Evolutionary conservation across 23 red algal species (phyloP).

Genomic region (Agarophyton chilense): DNA sequence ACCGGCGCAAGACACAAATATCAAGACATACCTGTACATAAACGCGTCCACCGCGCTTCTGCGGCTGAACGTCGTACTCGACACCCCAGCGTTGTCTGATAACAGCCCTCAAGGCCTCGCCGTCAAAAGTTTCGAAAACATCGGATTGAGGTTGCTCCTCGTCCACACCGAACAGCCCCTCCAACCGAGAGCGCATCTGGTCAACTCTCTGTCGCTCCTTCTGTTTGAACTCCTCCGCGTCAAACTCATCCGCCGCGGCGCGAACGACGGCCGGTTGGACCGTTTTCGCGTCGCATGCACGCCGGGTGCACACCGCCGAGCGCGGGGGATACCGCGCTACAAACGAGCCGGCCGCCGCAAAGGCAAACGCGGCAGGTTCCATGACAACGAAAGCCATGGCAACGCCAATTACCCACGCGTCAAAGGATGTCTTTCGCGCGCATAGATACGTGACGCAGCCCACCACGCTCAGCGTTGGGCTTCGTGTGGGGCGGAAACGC

Average conservation of each 20-base stretch:
- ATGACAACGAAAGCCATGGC: background rate
- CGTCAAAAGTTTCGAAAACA: conserved; percentile 19
- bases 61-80: conserved; percentile 65
- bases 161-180: conserved; percentile 51
- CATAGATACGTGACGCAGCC: too few species aligned
- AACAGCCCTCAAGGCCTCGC: conserved; percentile 25
- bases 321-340: background rate
- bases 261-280: background rate
- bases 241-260: background rate
- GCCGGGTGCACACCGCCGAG: background rate
- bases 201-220: background rate
- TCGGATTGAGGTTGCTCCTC: background rate
- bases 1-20: background rate
- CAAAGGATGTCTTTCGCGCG: too few species aligned
- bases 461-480: too few species aligned
- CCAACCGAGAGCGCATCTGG: conserved; percentile 49
- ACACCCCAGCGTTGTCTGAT: conserved; percentile 57
- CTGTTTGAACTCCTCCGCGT: conserved; percentile 1
- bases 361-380: background rate
- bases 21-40: conserved; percentile 55
- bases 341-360: background rate
- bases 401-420: too few species aligned
- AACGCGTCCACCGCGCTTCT: conserved; percentile 59
- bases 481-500: too few species aligned
- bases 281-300: background rate